Evolutionary conservation across 2,329 filamentous ascomycete species (phyloP), one percentile per base, ranked within the genome.

Genomic region (Aschersonia sp.): DNA sequence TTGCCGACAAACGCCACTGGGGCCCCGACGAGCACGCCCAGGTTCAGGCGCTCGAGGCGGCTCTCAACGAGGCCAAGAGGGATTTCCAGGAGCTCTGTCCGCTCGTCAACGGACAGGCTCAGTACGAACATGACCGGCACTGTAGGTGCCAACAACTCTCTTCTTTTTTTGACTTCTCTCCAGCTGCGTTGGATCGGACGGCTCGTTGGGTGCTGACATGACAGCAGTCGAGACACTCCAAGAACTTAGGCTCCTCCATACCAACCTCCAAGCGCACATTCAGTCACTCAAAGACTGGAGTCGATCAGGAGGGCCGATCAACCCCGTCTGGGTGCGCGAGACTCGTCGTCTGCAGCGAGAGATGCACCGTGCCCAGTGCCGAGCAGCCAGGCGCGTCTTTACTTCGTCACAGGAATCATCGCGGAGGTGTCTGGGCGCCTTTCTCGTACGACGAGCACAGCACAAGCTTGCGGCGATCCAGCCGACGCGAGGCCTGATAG

Each of bases 11-110:
- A 62, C 68, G 69, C 43, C 70, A 72, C 51, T 79, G 76, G 76
- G 73, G 70, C 0, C 63, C 67, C 29, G 74, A 78, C 65, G 76
- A 79, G 63, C 71, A 76, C 57, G 75, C 79, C 56, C 76, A 79
- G 63, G 59, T 73, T 49, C 71, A 69, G 48, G 69, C 73, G 45
- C 65, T 80, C 47, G 71, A 77, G 54, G 64, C 68, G 37, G 66
- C 69, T n/a, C 66, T 80, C 46, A 73, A 78, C 57, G 74, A 77
- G 53, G 76, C 76, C 48, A 76, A 73, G 61, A 70, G 68, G 58
- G 76, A 80, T 61, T 80, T 79, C 52, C 76, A 79, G 62, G 70
- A 75, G 55, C 64, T 80, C 49, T 69, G 69, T 29, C 66, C 66
- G 44, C 63, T 79, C 42, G 68, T 79, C 47, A 73, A 76, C 52